phyloP scores from a whole-genome alignment of 371 early-diverging fungal genomes.

The Mucor lusitanicus region DNA sequence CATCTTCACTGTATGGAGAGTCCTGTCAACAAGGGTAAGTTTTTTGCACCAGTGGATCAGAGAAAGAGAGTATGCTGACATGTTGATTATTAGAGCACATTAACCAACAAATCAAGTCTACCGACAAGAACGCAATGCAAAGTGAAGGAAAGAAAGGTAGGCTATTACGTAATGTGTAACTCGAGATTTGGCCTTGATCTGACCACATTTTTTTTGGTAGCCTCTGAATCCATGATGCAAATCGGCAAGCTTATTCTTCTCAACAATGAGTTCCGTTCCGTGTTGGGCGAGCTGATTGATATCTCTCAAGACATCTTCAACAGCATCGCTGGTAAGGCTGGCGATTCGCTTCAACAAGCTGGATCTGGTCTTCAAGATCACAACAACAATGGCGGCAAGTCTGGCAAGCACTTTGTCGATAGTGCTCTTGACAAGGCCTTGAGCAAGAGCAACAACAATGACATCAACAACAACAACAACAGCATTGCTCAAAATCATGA shows the following conservation, averaged over 20 bases:
- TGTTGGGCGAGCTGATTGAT: conserved; percentile 49
- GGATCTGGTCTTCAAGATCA: conserved; percentile 26
- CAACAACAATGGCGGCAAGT: neutral
- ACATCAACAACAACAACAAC: neutral
- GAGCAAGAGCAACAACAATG: neutral
- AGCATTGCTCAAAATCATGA: neutral
- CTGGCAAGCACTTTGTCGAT: conserved; percentile 19
- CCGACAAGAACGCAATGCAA: neutral
- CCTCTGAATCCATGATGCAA: conserved; percentile 36
- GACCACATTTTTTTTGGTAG: conserved; percentile 10
- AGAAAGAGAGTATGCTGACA: neutral
- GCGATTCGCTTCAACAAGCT: conserved; percentile 27
- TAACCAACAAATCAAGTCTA: neutral
- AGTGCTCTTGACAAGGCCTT: conserved; percentile 6
- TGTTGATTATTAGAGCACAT: neutral
- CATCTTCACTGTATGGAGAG: conserved; percentile 39
- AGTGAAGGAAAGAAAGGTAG: conserved; percentile 35
- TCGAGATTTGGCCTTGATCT: neutral
- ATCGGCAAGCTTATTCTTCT: conserved; percentile 52
- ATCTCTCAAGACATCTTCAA: conserved; percentile 53
- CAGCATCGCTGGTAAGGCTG: conserved; percentile 37
- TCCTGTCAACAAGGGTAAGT: conserved; percentile 26
- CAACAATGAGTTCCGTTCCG: conserved; percentile 54
- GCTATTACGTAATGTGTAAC: neutral
- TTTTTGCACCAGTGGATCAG: neutral